phyloP scores from a whole-genome alignment of 257 asterid species.

The Capsicum chinense region DNA sequence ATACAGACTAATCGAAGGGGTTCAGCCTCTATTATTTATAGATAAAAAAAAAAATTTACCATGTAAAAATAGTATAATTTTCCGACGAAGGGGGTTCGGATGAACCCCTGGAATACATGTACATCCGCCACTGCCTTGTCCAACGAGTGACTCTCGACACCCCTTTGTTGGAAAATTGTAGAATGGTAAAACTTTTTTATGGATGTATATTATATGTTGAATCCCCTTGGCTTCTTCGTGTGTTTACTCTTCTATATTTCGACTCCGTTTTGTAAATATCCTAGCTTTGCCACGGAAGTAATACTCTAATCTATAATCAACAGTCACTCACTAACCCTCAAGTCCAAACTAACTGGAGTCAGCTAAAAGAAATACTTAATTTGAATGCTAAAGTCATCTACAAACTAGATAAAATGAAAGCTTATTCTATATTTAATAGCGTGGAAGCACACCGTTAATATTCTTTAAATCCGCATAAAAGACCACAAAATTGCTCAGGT shows the following conservation, averaged over 20 bases:
- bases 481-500: background rate
- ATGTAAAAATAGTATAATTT: too few relatives aligned
- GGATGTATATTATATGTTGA: too few relatives aligned
- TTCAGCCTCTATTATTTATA: too few relatives aligned
- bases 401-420: background rate
- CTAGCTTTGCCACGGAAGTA: background rate
- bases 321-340: constrained; percentile 7
- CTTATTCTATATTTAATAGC: background rate
- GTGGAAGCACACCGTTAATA: background rate
- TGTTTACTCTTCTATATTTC: background rate
- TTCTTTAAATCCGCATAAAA: background rate
- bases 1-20: too few relatives aligned
- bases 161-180: background rate
- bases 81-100: too few relatives aligned
- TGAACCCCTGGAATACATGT: too few relatives aligned
- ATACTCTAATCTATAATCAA: background rate
- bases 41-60: too few relatives aligned
- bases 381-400: background rate
- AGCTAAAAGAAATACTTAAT: background rate
- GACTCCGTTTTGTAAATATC: background rate
- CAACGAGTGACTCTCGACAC: background rate
- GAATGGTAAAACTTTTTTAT: background rate
- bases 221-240: background rate
- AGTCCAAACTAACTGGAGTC: background rate
- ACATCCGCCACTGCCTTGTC: too few relatives aligned